These are phyloP conservation scores for Akanthomyces lecanii DNA, from an alignment of 2,329 filamentous ascomycete species.

Conservation along the genomic window DNA sequence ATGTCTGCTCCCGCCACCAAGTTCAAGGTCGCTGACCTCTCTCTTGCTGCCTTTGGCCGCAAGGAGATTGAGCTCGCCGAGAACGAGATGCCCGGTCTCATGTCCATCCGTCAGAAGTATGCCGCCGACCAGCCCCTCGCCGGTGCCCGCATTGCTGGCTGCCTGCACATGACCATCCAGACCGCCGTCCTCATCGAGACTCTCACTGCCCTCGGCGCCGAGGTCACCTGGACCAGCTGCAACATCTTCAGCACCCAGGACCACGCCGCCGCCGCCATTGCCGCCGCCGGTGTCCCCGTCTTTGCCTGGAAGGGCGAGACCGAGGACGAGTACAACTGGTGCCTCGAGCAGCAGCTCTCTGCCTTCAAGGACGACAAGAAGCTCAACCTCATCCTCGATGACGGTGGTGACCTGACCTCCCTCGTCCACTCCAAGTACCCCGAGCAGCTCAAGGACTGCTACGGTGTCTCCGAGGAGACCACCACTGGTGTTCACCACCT, in stretches of 20 bases:
- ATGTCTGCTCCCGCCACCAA: slow-evolving; percentile 81
- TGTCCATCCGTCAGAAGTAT: slow-evolving; percentile 92
- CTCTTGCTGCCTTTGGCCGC: slow-evolving; percentile 95
- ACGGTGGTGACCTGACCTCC: slow-evolving; percentile 93
- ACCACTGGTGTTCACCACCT: slow-evolving; percentile 99
- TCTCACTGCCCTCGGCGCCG: slow-evolving; percentile 86
- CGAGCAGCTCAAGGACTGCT: slow-evolving; percentile 97
- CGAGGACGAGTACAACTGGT: slow-evolving; percentile 99
- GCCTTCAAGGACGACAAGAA: slow-evolving; percentile 96
- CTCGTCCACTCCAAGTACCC: slow-evolving; percentile 98
- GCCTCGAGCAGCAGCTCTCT: slow-evolving; percentile 93
- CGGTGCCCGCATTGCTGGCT: slow-evolving; percentile 94
- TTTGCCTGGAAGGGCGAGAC: slow-evolving; percentile 82
- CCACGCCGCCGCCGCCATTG: slow-evolving; percentile 96
- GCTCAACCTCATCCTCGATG: slow-evolving; percentile 98
- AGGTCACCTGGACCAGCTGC: slow-evolving; percentile 98
- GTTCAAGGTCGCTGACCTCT: slow-evolving; percentile 98
- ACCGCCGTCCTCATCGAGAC: slow-evolving; percentile 99
- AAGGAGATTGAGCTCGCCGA: slow-evolving; percentile 98
- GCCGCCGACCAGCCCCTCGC: slow-evolving; percentile 87
- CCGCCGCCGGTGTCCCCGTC: slow-evolving; percentile 86
- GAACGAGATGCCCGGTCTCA: slow-evolving; percentile 95
- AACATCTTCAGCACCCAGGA: slow-evolving; percentile 99
- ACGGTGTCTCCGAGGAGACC: slow-evolving; percentile 97
- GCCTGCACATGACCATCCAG: slow-evolving; percentile 99